Conservation (phyloP, 352 stramenopile species). For the Elongisporangium senticosum region DNA sequence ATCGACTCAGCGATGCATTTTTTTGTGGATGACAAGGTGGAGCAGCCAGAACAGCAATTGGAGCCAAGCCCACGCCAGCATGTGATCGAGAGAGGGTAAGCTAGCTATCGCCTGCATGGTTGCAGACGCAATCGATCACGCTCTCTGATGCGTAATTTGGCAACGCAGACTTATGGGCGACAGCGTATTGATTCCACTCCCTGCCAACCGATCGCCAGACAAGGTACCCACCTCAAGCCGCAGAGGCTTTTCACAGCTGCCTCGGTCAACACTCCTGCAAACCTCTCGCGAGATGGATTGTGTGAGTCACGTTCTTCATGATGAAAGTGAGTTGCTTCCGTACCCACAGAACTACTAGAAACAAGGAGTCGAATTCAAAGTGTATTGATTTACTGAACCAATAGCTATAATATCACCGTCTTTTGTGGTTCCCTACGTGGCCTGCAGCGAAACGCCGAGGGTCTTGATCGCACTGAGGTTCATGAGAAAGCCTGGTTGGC, state of each 20-base stretch:
- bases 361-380: not conserved
- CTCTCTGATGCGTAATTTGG: not conserved
- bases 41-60: not conserved
- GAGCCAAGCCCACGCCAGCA: not conserved
- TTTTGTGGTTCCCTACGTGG: conserved; percentile 5
- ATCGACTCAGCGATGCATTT: not conserved
- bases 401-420: not conserved
- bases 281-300: not conserved
- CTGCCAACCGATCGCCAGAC: not conserved
- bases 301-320: not conserved
- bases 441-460: conserved; percentile 32
- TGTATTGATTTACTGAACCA: not conserved
- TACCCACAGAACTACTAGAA: not conserved
- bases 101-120: not conserved
- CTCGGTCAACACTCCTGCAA: not conserved
- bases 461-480: conserved; percentile 40
- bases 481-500: conserved; percentile 43
- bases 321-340: not conserved
- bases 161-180: conserved; percentile 13
- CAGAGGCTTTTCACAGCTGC: not conserved
- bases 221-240: not conserved
- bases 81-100: not conserved
- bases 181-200: conserved; percentile 39
- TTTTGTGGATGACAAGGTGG: not conserved
- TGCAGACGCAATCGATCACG: not conserved